Base-by-base conservation (phyloP, 352 stramenopile genomes). In the Pythium plurisporium region DNA sequence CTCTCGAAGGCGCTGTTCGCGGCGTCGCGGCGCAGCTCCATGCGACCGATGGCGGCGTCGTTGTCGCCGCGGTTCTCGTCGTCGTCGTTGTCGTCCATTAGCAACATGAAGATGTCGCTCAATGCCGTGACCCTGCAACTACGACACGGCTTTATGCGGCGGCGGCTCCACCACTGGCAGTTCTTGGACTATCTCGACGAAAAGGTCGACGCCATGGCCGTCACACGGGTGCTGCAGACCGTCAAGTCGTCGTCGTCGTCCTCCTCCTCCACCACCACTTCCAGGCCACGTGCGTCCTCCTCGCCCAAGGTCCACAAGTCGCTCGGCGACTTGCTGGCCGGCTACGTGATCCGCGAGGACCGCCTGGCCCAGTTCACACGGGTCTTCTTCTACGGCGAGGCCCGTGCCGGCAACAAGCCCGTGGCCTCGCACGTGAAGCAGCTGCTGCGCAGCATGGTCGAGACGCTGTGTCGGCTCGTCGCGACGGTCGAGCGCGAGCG, bases 141-240 rank as follows among this genome's bases (percentile, higher is more conserved):
- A 34, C 79, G 76, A 19, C 66, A 76, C 15, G 66, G 55, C 0
- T 44, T 56, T 0, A 33, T 85, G 15, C 55, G 71, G 31, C 80
- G 74, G 66, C 73, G 74, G 33, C 69, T 80, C 47, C 70, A 66
- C 14, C 78, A 74, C 36, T 70, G 82, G 64, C 73, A 69, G 36
- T 87, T 89, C 42, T 31, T 89, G 22, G 76, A 89, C 48, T 86
- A 74, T 43, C 20, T 84, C 5, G 74, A 82, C 22, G 76, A 87
- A 59, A 69, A 76, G 12, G 64, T 79, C 23, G 69, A 79, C 40
- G 55, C 66, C 29, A 83, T 84, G 58, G 69, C 70, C 19, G 70
- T 86, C 44, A 84, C 77, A 10, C 72, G 79, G 22, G 79, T 89
- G 48, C 73, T 89, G 37, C 72, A 82, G 60, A 84, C 76, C 17